phyloP scores from a whole-genome alignment of 768 basidiomycete species.

The Heimioporus sp. region DNA sequence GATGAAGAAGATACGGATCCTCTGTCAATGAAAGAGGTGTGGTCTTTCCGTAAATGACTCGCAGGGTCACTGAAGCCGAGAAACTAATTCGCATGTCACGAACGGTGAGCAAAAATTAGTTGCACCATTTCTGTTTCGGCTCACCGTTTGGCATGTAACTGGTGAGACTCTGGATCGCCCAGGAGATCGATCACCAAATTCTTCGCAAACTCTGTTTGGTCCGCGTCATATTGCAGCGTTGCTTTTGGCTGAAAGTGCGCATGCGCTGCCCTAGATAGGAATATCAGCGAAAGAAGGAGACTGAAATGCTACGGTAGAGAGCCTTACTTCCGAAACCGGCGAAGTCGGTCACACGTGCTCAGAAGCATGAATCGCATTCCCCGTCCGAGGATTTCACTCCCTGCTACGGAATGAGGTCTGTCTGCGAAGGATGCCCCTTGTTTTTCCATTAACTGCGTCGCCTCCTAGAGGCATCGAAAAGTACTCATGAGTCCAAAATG shows the following conservation, averaged over 20 bases:
- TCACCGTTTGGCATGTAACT: constrained; percentile 33
- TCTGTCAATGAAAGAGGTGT: constrained; percentile 11
- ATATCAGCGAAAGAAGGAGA: background rate
- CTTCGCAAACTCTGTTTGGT: constrained; percentile 40
- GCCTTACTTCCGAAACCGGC: constrained; percentile 51
- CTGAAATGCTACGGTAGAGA: background rate
- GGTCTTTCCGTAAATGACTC: constrained; percentile 28
- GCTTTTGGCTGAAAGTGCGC: constrained; percentile 51
- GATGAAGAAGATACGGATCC: constrained; percentile 22
- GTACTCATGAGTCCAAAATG: background rate
- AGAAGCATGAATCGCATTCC: constrained; percentile 57
- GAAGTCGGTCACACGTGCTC: constrained; percentile 52
- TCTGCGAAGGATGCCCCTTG: constrained; percentile 52
- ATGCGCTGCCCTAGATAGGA: constrained; percentile 43
- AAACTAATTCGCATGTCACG: constrained; percentile 10
- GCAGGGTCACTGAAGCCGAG: constrained; percentile 25
- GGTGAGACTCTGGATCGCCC: constrained; percentile 22
- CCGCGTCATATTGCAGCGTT: constrained; percentile 42
- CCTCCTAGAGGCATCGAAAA: constrained; percentile 22
- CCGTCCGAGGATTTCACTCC: constrained; percentile 54
- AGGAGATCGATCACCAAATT: constrained; percentile 22
- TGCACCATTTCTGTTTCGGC: constrained; percentile 15
- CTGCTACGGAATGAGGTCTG: constrained; percentile 50
- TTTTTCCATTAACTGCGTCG: constrained; percentile 59
- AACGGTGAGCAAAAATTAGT: background rate